Evolutionary conservation across 2,329 filamentous ascomycete species (phyloP).

Genomic region (Scleromitrula shiraiana): DNA sequence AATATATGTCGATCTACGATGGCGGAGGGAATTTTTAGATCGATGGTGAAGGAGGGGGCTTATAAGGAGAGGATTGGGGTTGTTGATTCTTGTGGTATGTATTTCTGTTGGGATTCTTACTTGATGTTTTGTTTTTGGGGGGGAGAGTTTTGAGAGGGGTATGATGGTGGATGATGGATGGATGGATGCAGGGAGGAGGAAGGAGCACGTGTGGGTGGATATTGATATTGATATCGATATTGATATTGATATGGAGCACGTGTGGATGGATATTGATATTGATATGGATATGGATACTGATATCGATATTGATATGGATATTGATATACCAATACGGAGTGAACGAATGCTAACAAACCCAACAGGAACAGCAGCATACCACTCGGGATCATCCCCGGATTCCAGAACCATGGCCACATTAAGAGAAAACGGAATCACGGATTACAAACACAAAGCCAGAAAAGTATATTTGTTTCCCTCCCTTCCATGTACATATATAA

Average conservation of each 20-base stretch:
- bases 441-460: slow-evolving; percentile 70
- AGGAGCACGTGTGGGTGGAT: too few species aligned
- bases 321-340: background rate
- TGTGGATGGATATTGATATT: too few species aligned
- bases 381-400: slow-evolving; percentile 69
- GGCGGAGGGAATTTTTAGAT: slow-evolving; percentile 88
- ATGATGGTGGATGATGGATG: too few species aligned
- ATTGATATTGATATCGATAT: background rate
- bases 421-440: slow-evolving; percentile 61
- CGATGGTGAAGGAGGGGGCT: slow-evolving; percentile 53
- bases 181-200: too few species aligned
- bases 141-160: too few species aligned
- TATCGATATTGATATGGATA: background rate
- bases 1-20: slow-evolving; percentile 95
- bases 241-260: too few species aligned
- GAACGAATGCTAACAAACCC: too few species aligned
- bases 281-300: too few species aligned
- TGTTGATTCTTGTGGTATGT: slow-evolving; percentile 79
- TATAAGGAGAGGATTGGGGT: slow-evolving; percentile 52
- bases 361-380: slow-evolving; percentile 64
- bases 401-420: slow-evolving; percentile 77
- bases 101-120: too few species aligned
- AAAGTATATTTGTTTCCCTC: slow-evolving; percentile 44
- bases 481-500: background rate
- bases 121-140: too few species aligned